Base-by-base conservation (phyloP, 495 filamentous ascomycete genomes). In the Tetracladium setigerum region DNA sequence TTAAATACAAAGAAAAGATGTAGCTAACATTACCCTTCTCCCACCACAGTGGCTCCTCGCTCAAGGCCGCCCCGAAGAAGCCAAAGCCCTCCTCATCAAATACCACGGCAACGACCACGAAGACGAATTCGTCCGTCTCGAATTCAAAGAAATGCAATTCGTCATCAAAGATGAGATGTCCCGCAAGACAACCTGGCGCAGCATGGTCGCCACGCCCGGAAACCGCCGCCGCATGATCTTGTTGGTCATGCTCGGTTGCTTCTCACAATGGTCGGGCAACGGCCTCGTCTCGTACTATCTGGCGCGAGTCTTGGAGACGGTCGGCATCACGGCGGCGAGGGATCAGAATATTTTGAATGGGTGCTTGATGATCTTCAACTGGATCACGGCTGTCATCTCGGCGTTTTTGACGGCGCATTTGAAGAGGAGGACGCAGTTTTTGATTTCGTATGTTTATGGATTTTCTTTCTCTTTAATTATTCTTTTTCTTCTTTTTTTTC, bases 191-290 rank as follows among this genome's bases (percentile, higher is more conserved):
- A 24, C 10, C 14, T 47, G 34, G 19, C 17, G 4, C 31, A 30
- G 13, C 33, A 50, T 40, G 46, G 41, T 14, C 46, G 42, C n/a
- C 51, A 54, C 45, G 12, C 34, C 38, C 10, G 51, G 45, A 33
- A 77, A 75, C 53, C 61, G 68, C 13, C 71, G 68, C 66, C 62
- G 71, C 0, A 55, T 75, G 18, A 65, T 69, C 17, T 71, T 74
- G 44, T 64, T 76, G 14, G 47, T 70, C 7, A 68, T 68, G 1
- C 59, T 74, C 4, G 71, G 69, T 12, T 57, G 74, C 49, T 73
- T 77, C 52, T 68, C 64, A 30, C 71, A 77, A 57, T 77, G 73
- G 46, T 72, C 67, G 24, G 71, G 71, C 40, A 75, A 74, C 32
- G 73, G 72, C 3, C 55, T 75, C 44, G 67, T 80, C 35, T 76